phyloP scores from a whole-genome alignment of 352 stramenopile species.

The Pythium apleroticum region DNA sequence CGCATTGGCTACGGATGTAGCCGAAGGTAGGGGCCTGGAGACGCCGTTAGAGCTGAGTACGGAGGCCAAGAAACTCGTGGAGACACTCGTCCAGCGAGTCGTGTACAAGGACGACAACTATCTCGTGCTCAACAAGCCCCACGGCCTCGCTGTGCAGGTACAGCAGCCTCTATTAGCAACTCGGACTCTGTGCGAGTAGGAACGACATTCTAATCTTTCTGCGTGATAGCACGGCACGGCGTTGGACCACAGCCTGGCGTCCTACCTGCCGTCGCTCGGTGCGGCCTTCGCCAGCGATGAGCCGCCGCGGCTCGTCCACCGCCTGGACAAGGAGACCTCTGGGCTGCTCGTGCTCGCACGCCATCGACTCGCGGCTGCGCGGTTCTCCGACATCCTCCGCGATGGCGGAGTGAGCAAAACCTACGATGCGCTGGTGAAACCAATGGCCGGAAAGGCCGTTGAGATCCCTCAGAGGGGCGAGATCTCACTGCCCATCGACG shows the following conservation, averaged over 20 bases:
- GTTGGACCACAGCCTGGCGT: slow-evolving; percentile 41
- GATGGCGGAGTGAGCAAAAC: slow-evolving; percentile 49
- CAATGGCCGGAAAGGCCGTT: neutral
- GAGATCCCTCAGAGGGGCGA: slow-evolving; percentile 28
- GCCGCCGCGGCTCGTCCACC: slow-evolving; percentile 55
- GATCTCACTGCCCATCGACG: slow-evolving; percentile 40
- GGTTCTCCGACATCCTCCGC: slow-evolving; percentile 51
- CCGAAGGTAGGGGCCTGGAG: neutral
- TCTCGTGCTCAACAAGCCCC: slow-evolving; percentile 66
- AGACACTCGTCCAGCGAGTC: slow-evolving; percentile 36
- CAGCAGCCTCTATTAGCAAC: neutral
- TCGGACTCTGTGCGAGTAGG: too few relatives aligned
- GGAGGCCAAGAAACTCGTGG: slow-evolving; percentile 13
- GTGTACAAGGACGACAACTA: slow-evolving; percentile 58
- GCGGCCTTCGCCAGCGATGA: slow-evolving; percentile 20
- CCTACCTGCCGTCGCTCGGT: slow-evolving; percentile 46
- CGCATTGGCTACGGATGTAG: neutral
- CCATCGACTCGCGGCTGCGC: slow-evolving; percentile 58
- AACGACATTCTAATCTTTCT: neutral
- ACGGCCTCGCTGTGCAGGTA: slow-evolving; percentile 64
- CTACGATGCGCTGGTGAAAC: slow-evolving; percentile 52
- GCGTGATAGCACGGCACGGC: slow-evolving; percentile 39
- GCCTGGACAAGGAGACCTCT: slow-evolving; percentile 72
- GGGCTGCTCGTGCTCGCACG: slow-evolving; percentile 66
- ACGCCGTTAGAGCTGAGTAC: neutral